Evolutionary conservation across 441 rosid genomes (phyloP).

Genomic region (Biscutella auriculata): DNA sequence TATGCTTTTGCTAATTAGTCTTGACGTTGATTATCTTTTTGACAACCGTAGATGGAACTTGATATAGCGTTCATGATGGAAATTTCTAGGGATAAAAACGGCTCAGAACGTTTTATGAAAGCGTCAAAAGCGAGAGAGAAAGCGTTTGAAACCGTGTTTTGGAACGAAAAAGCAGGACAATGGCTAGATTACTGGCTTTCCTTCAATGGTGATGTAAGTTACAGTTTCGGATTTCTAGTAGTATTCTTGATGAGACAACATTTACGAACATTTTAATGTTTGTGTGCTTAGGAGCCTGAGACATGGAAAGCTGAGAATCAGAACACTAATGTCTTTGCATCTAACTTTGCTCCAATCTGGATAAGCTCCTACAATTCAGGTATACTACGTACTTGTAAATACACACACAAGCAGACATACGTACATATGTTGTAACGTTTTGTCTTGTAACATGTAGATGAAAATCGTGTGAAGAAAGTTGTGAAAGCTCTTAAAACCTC

Average conservation of each 20-base stretch:
- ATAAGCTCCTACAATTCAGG: conserved; percentile 57
- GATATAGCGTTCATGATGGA: conserved; percentile 65
- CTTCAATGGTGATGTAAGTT: conserved; percentile 17
- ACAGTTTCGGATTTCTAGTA: not conserved
- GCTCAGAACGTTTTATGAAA: conserved; percentile 32
- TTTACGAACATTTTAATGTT: not conserved
- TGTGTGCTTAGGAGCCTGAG: conserved; percentile 35
- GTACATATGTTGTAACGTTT: not conserved
- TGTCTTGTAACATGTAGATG: conserved; percentile 29
- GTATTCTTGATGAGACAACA: not conserved
- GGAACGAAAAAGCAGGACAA: conserved; percentile 65
- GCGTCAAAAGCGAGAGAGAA: conserved; percentile 50
- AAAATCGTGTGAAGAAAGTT: conserved; percentile 39
- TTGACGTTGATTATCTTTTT: too few relatives aligned
- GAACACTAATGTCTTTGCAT: conserved; percentile 56
- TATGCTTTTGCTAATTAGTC: too few relatives aligned
- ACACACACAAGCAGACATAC: too few relatives aligned
- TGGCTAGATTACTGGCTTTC: conserved; percentile 81
- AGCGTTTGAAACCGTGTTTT: conserved; percentile 49
- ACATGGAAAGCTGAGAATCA: conserved; percentile 47
- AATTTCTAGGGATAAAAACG: conserved; percentile 31
- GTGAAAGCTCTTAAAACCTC: conserved; percentile 40
- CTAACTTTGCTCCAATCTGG: conserved; percentile 82
- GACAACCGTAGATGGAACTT: conserved; percentile 74
- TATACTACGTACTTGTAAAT: conserved; percentile 4